Base-by-base conservation (phyloP, 306 rosid species). In the Sphenostylis stenocarpa region DNA sequence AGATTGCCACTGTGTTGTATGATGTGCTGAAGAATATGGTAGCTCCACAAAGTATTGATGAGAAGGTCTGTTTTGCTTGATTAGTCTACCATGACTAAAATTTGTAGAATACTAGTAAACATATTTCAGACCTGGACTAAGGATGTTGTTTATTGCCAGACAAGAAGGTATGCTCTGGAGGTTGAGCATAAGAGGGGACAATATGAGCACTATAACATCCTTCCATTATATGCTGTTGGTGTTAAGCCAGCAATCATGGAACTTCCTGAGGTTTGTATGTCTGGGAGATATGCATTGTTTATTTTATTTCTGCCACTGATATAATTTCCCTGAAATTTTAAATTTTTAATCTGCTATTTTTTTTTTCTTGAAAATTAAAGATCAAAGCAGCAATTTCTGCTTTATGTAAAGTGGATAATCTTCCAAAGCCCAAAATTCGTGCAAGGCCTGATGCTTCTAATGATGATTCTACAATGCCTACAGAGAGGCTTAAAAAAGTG, bases 211-310 rank as follows among this genome's bases (percentile, higher is more conserved):
- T 90, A 88, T 80, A 95, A 95, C 86, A 92, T 95, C 84, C 96
- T 95, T 80, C 98, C 98, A 43, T 76, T 92, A 69, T 85, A 90
- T 86, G 91, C 89, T 64, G 87, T 88, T 66, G 97, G 94, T 81
- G 93, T 88, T 87, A 92, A 83, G 85, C 97, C 97, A 14, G 82
- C 83, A 74, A 89, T 92, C 65, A 95, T 95, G 99, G 92, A 92
- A 67, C 90, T 92, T 83, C 90, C 96, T 0, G 97, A 89, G 99
- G 99, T 95, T 81, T 83, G 89, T 77, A 29, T 71, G 31, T 66
- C 47, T 71, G 20, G 49, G 80, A 53, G 71, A 38, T 58, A 24
- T 70, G 79, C 49, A 34, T 55, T 31, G 33, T 58, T 16, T 73
- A 43, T 74, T 77, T 76, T 75, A 17, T 58, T 72, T 56, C 56